A percentile compares a stretch with the other conserved stretches of the same genome.
Conservation (phyloP, 768 basidiomycete species). For the Albatrellus ellisii region DNA sequence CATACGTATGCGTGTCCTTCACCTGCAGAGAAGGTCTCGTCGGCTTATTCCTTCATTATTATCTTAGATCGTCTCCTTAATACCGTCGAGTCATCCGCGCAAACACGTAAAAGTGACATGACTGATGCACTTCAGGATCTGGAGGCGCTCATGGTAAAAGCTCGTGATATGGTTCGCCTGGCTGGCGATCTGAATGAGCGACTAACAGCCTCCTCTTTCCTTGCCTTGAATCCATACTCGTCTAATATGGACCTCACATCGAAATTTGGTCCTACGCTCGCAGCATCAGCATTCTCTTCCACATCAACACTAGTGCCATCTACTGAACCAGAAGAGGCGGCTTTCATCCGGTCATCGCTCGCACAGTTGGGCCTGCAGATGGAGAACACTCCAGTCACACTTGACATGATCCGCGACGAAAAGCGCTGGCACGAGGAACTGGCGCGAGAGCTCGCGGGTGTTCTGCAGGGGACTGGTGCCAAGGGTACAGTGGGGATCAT, state of each 20-base stretch:
- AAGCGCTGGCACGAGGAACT: slow-evolving; percentile 66
- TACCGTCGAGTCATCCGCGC: slow-evolving; percentile 54
- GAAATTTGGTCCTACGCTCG: too few relatives aligned
- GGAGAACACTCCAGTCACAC: slow-evolving; percentile 68
- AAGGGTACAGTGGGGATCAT: slow-evolving; percentile 47
- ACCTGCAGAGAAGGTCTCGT: not conserved
- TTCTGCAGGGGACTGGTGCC: slow-evolving; percentile 41
- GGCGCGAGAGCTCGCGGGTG: slow-evolving; percentile 64
- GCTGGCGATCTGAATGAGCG: slow-evolving; percentile 82
- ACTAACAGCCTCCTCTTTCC: slow-evolving; percentile 33
- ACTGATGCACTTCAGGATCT: slow-evolving; percentile 73
- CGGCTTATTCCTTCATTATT: not conserved
- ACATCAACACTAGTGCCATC: slow-evolving; percentile 22
- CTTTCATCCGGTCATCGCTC: slow-evolving; percentile 79
- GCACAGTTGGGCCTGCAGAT: slow-evolving; percentile 81
- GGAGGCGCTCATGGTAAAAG: slow-evolving; percentile 82
- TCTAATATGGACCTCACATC: too few relatives aligned
- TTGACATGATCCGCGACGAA: slow-evolving; percentile 82
- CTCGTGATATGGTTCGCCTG: slow-evolving; percentile 84
- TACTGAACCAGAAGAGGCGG: slow-evolving; percentile 69
- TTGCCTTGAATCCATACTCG: slow-evolving; percentile 12
- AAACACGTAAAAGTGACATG: slow-evolving; percentile 52
- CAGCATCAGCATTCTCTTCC: slow-evolving; percentile 12
- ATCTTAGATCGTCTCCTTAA: slow-evolving; percentile 71
- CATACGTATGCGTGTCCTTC: slow-evolving; percentile 39